Conservation (phyloP, 1,284 basidiomycete species). For the Ceratobasidium sp. region DNA sequence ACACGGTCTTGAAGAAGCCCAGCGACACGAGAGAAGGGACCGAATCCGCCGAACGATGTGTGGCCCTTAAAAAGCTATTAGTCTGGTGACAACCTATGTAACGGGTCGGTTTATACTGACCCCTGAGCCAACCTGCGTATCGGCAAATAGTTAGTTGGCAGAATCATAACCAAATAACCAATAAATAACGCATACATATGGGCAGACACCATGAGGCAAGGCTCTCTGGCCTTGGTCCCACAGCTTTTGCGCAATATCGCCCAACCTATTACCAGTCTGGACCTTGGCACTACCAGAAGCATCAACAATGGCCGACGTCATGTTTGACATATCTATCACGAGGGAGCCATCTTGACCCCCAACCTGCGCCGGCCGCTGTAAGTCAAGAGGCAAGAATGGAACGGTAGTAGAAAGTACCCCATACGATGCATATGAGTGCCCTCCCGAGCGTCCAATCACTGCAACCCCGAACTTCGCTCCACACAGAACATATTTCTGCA, state of each 20-base stretch:
- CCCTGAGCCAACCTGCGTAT: slow-evolving; percentile 2
- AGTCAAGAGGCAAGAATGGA: neutral
- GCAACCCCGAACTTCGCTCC: slow-evolving; percentile 35
- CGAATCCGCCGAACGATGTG: slow-evolving; percentile 48
- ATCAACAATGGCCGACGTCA: slow-evolving; percentile 46
- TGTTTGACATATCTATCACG: slow-evolving; percentile 47
- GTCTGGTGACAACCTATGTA: neutral
- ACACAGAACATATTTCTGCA: slow-evolving; percentile 45
- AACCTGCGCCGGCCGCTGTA: neutral
- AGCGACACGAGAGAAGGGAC: slow-evolving; percentile 44
- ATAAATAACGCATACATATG: slow-evolving; percentile 22
- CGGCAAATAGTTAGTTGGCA: neutral
- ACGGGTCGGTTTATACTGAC: neutral
- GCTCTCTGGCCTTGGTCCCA: slow-evolving; percentile 47
- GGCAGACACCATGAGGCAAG: slow-evolving; percentile 47
- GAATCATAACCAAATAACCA: too few relatives aligned
- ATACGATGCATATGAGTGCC: slow-evolving; percentile 48
- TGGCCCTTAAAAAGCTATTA: slow-evolving; percentile 40
- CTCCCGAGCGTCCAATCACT: slow-evolving; percentile 47
- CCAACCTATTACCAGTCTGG: slow-evolving; percentile 48
- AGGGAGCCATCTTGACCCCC: slow-evolving; percentile 48
- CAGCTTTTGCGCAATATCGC: slow-evolving; percentile 46
- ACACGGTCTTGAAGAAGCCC: slow-evolving; percentile 48
- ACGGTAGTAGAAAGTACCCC: slow-evolving; percentile 21
- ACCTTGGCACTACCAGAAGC: slow-evolving; percentile 23